Base-by-base conservation (phyloP, 768 basidiomycete genomes). In the Cubamyces sp. region DNA sequence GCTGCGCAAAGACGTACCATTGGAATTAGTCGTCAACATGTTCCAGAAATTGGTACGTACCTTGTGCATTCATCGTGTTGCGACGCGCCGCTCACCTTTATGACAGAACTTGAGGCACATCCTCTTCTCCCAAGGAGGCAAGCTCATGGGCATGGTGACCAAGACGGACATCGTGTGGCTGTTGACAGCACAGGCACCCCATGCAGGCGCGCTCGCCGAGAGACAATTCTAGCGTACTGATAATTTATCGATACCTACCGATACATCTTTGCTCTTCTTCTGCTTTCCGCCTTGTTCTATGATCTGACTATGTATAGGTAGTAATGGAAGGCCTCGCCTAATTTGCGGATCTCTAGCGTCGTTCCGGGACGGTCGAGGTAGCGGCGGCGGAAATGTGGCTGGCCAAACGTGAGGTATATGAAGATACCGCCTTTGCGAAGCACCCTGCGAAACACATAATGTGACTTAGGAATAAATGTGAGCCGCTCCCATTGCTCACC, bases 291-390 rank as follows among this genome's bases (percentile, higher is more conserved):
- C 52, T 37, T 53, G 14, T 40, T 61, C 23, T 34, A 65, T 40
- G 64, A 61, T 65, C 81, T 81, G 65, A 90, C 64, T 65, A 86
- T 82, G 71, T 93, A 92, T 65, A 93, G 75, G 70, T 90, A 92
- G 73, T 94, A 93, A 76, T 93, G 92, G 70, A 93, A 92, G 9
- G 84, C 82, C 49, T 92, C 90, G 34, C 92, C 92, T 28, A 94
- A 76, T 64, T 87, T 81, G 60, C 81, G 82, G 56, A 92, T 80
- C 67, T 91, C 85, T 5, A 94, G 76, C 6, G 71, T 81, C 21
- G 90, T 87, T 1, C 76, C 81, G 16, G 81, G 77, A 51, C 80
- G 75, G 3, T 76, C 80, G 18, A 95, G 75, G 72, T 85, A 92
- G 19, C 84, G 85, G 58, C 80, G 79, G 42, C 93, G 87, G 71